Conservation (phyloP, 2,329 filamentous ascomycete species). For the Bipolaris oryzae region DNA sequence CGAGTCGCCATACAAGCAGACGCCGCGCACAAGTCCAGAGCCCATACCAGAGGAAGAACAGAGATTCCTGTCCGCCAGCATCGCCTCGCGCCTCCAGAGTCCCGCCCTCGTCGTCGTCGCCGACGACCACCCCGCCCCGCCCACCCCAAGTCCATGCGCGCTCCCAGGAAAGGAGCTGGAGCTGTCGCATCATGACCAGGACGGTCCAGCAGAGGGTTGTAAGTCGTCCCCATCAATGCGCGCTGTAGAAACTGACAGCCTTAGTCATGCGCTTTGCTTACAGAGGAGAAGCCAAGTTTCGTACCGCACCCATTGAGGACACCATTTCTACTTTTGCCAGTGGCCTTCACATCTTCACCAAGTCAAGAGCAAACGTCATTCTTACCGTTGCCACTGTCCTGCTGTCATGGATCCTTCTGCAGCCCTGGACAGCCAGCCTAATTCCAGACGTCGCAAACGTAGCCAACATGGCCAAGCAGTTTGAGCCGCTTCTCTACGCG, state of each 20-base stretch:
- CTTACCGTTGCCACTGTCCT: constrained; percentile 66
- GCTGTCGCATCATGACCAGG: constrained; percentile 38
- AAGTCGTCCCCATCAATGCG: constrained; percentile 25
- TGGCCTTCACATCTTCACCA: constrained; percentile 66
- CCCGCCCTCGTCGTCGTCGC: constrained; percentile 18
- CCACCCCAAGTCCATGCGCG: constrained; percentile 25
- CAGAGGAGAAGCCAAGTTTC: constrained; percentile 85
- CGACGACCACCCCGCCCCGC: constrained; percentile 30
- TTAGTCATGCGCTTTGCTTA: constrained; percentile 87
- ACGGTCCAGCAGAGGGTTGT: constrained; percentile 43
- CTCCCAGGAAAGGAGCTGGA: constrained; percentile 32
- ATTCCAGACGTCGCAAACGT: constrained; percentile 90
- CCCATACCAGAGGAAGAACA: constrained; percentile 44
- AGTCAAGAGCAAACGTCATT: constrained; percentile 71
- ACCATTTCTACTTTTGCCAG: constrained; percentile 68
- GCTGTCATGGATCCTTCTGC: constrained; percentile 68
- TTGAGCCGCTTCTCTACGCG: constrained; percentile 93
- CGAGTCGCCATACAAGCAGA: constrained; percentile 62
- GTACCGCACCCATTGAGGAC: constrained; percentile 81
- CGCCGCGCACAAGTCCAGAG: constrained; percentile 60
- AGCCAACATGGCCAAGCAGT: constrained; percentile 84
- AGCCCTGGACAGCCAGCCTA: constrained; percentile 69
- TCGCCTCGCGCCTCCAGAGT: constrained; percentile 45
- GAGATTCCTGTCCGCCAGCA: constrained; percentile 39
- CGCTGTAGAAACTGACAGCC: constrained; percentile 29